Conservation (phyloP, 768 basidiomycete species). For the Cubamyces lactineus region DNA sequence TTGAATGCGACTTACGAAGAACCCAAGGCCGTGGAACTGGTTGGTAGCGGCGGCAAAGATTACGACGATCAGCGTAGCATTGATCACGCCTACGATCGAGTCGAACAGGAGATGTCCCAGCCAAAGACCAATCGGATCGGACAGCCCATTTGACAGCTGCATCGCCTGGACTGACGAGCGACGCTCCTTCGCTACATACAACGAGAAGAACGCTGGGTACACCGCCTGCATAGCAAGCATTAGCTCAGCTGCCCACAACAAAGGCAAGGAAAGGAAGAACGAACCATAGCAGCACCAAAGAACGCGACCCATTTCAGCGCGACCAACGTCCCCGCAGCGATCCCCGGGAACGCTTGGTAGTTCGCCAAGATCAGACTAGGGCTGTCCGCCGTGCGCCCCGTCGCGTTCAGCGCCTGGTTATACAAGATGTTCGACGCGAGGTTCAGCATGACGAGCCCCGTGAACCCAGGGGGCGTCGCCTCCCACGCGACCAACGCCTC, state of each 20-base stretch:
- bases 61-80: conserved; percentile 65
- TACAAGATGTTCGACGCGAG: conserved; percentile 68
- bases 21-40: conserved; percentile 71
- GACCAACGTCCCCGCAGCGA: conserved; percentile 57
- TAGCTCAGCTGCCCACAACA: conserved; percentile 6
- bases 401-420: conserved; percentile 60
- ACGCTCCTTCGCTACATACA: conserved; percentile 77
- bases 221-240: conserved; percentile 50
- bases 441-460: conserved; percentile 66
- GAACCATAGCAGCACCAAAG: conserved; percentile 73
- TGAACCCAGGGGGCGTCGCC: conserved; percentile 58
- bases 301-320: conserved; percentile 77
- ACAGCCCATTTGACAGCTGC: conserved; percentile 78
- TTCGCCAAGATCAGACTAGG: conserved; percentile 60
- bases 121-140: conserved; percentile 73
- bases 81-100: conserved; percentile 57
- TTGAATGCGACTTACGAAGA: conserved; percentile 49
- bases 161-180: conserved; percentile 77
- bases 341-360: conserved; percentile 60
- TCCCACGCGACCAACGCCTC: conserved; percentile 73
- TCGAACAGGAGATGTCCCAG: conserved; percentile 81
- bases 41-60: conserved; percentile 58
- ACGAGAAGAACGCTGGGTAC: conserved; percentile 79
- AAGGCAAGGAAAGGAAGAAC: conserved; percentile 20
- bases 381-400: conserved; percentile 40